Evolutionary conservation across 495 filamentous ascomycete species (phyloP).

Genomic region (Polyplosphaeria fusca): DNA sequence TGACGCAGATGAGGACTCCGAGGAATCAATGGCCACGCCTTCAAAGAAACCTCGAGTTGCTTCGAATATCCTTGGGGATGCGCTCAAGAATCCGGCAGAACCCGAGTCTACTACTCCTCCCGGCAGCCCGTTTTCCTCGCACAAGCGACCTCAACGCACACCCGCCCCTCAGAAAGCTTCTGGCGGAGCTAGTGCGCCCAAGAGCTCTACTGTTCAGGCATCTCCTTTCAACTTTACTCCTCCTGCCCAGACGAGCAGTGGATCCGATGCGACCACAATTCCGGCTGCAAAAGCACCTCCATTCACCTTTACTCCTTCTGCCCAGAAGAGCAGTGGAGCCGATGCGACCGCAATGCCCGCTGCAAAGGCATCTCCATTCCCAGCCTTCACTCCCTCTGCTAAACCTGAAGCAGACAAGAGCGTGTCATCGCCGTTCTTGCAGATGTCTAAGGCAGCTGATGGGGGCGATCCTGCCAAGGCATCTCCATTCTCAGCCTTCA

Average conservation of each 20-base stretch:
- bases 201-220: too few relatives aligned
- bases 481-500: background rate
- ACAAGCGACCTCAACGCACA: background rate
- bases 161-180: background rate
- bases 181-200: too few relatives aligned
- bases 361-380: background rate
- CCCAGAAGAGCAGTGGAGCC: background rate
- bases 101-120: background rate
- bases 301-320: background rate
- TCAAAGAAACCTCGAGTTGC: slow-evolving; percentile 6
- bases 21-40: background rate
- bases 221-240: too few relatives aligned
- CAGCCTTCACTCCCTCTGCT: background rate
- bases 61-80: background rate
- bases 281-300: background rate
- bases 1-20: background rate
- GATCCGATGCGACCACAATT: too few relatives aligned
- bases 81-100: background rate
- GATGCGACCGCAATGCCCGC: background rate
- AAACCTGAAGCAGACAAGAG: background rate
- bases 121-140: too few relatives aligned
- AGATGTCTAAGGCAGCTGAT: background rate
- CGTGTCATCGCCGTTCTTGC: background rate
- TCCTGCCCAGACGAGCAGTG: too few relatives aligned
- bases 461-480: background rate